Evolutionary conservation across 768 basidiomycete genomes (phyloP), one percentile per base, ranked within the genome.

Genomic region (button mushroom (Agaricus bisporus)): DNA sequence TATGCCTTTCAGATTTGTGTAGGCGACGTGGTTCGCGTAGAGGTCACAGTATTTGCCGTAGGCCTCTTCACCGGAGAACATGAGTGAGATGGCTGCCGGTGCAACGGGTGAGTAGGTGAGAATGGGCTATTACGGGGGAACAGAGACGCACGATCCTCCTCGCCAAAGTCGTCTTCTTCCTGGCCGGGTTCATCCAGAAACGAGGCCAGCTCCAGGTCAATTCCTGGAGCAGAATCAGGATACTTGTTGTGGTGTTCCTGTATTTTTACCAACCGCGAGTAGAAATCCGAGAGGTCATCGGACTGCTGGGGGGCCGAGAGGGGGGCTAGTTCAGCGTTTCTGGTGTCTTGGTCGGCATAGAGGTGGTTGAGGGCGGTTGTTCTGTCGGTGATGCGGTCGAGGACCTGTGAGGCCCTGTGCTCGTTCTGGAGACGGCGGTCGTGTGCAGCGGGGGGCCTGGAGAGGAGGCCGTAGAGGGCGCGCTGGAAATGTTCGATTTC

Each of bases 171-270:
- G 4, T 86, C 85, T 2, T 91, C 85, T 48, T 88, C 82, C 58
- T 85, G 82, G 59, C 82, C 79, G 42, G 79, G 78, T 54, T 92
- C 88, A 60, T 93, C 89, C 58, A 92, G 74, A 61, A 91, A 80
- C 64, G 82, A 78, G 44, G 85, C 83, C 59, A 97, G 78, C 71
- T 95, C 93, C 58, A 83, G 75, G 69, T 91, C 85, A 70, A 95
- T 86, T 49, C 56, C 86, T 77, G 85, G 76, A 64, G 81, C 79
- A 71, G 88, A 76, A 73, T 95, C 89, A 74, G 94, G 94, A 79
- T 98, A 94, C 77, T 91, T 91, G 72, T 79, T 81, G 78, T 98
- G 86, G 80, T 95, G 92, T 67, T 95, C 93, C 74, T 95, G 91
- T 70, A 98, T 85, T 81, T 90, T 93, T 66, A 83, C 86, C 77